Percentiles rank a stretch among this genome's conserved stretches.
phyloP scores from a whole-genome alignment of 257 asterid species.

The Rubia yunnanensis region DNA sequence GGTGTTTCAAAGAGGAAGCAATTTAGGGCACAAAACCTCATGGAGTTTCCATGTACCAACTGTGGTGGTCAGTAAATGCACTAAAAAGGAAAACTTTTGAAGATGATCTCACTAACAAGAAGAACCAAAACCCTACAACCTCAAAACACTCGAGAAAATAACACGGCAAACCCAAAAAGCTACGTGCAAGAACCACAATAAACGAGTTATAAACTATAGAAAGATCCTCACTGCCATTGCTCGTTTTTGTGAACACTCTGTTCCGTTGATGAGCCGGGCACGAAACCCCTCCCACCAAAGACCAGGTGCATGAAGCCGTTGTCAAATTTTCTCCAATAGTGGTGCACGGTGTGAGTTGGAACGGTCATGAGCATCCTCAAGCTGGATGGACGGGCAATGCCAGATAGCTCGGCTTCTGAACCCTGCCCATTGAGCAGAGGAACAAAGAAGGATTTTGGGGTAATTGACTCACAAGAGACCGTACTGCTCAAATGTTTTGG shows the following conservation, averaged over 20 bases:
- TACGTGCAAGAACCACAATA: background rate
- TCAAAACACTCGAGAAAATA: background rate
- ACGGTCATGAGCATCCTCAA: slow-evolving; percentile 64
- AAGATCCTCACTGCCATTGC: slow-evolving; percentile 20
- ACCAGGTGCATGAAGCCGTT: slow-evolving; percentile 89
- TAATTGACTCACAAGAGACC: slow-evolving; percentile 58
- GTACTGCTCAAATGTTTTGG: slow-evolving; percentile 36
- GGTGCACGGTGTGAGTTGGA: slow-evolving; percentile 75
- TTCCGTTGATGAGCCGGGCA: slow-evolving; percentile 71
- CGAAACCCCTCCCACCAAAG: slow-evolving; percentile 97
- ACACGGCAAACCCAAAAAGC: background rate
- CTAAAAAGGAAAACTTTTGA: slow-evolving; percentile 11
- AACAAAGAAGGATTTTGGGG: slow-evolving; percentile 50
- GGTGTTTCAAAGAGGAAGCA: slow-evolving; percentile 17
- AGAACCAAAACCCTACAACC: slow-evolving; percentile 6
- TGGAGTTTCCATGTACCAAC: slow-evolving; percentile 21
- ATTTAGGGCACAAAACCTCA: slow-evolving; percentile 16
- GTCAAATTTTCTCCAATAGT: slow-evolving; percentile 92
- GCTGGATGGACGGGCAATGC: slow-evolving; percentile 59
- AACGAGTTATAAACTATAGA: background rate
- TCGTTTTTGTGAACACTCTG: slow-evolving; percentile 8
- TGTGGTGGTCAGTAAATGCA: slow-evolving; percentile 6
- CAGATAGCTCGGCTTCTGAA: slow-evolving; percentile 36
- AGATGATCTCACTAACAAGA: slow-evolving; percentile 11
- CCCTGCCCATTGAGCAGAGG: slow-evolving; percentile 60